Evolutionary conservation across 1,139 yeast species (phyloP).

Genomic region (Suhomyces kunorum): DNA sequence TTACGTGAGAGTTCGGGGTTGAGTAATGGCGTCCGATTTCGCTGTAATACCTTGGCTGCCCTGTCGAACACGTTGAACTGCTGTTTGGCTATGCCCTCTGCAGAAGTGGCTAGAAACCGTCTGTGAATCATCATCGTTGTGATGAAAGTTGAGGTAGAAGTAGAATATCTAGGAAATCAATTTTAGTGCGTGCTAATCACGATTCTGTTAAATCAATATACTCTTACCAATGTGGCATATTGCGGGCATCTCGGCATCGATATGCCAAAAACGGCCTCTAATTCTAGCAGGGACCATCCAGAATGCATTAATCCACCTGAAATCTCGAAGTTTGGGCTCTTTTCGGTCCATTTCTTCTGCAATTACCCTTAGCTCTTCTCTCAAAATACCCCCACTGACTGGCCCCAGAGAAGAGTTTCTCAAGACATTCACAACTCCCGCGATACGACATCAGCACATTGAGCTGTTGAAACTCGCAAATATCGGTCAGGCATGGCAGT

Average conservation of each 20-base stretch:
- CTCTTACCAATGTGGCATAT: not conserved
- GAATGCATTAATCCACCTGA: no score
- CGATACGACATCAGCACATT: slow-evolving; percentile 11
- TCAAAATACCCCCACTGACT: no score
- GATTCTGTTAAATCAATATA: not conserved
- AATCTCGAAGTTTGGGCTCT: not conserved
- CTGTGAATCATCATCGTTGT: slow-evolving; percentile 6
- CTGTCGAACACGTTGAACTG: slow-evolving; percentile 63
- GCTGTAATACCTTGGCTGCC: no score
- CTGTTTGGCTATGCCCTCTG: slow-evolving; percentile 22
- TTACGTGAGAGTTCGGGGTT: slow-evolving; percentile 50
- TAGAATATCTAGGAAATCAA: not conserved
- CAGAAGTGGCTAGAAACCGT: slow-evolving; percentile 28
- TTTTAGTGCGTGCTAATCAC: slow-evolving; percentile 3
- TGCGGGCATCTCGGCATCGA: not conserved
- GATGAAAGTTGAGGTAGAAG: not conserved
- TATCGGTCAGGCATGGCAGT: slow-evolving; percentile 5
- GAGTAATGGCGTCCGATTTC: slow-evolving; percentile 48
- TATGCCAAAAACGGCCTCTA: not conserved
- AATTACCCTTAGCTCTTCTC: no score
- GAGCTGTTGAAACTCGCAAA: not conserved
- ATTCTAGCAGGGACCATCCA: not conserved
- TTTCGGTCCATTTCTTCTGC: not conserved
- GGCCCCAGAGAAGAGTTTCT: slow-evolving; percentile 4
- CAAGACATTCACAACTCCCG: slow-evolving; percentile 1